A percentile compares a stretch with the other conserved stretches of the same genome.
Evolutionary conservation across 257 asterid genomes (phyloP).

Genomic region (Catharanthus roseus): DNA sequence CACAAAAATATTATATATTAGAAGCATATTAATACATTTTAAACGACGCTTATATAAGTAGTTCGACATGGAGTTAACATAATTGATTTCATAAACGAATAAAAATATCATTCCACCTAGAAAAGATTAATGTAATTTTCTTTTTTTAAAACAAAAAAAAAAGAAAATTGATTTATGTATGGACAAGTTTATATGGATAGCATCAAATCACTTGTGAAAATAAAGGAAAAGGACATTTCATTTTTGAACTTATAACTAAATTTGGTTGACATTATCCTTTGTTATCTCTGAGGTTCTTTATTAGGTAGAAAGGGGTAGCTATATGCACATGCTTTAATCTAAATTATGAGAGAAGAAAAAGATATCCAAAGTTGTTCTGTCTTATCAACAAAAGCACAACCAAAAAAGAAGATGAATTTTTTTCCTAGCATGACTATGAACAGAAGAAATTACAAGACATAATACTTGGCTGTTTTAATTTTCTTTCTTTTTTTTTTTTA

Average conservation of each 20-base stretch:
- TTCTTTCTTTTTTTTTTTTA: background rate
- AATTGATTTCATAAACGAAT: too few species aligned
- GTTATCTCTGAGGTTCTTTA: background rate
- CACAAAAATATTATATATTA: too few species aligned
- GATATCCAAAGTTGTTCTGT: constrained; percentile 4
- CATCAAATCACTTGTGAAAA: background rate
- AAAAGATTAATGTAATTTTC: too few species aligned
- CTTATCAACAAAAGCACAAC: background rate
- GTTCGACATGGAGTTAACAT: too few species aligned
- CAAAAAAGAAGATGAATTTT: background rate
- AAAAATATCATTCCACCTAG: too few species aligned
- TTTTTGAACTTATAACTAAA: background rate
- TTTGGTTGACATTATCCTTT: background rate
- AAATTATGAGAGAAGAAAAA: background rate
- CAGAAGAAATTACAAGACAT: background rate
- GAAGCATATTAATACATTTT: too few species aligned
- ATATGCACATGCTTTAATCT: background rate
- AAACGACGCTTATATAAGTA: too few species aligned
- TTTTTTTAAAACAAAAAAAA: too few species aligned
- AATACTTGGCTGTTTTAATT: background rate
- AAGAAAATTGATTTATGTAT: too few species aligned
- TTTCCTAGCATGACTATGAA: background rate
- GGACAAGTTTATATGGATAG: too few species aligned
- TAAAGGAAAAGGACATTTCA: background rate
- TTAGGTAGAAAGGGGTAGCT: background rate